Evolutionary conservation across 176 grass and related monocot species (phyloP).

Genomic region (Microstegium vimineum): DNA sequence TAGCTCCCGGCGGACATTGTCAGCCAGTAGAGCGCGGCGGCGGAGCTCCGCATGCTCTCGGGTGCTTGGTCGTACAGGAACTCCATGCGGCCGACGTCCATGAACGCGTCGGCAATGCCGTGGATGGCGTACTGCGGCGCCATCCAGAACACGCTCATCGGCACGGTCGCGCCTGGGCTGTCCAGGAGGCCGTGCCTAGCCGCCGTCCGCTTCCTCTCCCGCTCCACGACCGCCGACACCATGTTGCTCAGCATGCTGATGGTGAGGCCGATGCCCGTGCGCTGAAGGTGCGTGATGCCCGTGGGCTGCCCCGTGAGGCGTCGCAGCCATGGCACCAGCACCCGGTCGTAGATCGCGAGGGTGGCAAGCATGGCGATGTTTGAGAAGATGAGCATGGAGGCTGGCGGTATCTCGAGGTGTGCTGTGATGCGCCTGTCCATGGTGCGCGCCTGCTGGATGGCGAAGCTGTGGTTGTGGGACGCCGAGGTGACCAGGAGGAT

Average conservation of each 20-base stretch:
- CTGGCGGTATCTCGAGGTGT: conserved; percentile 61
- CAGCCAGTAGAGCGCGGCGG: conserved; percentile 81
- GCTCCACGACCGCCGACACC: conserved; percentile 31
- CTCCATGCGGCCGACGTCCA: conserved; percentile 84
- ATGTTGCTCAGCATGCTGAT: conserved; percentile 6
- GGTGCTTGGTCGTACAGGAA: conserved; percentile 87
- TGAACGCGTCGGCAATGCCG: conserved; percentile 61
- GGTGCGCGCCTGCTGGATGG: conserved; percentile 68
- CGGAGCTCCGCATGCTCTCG: conserved; percentile 86
- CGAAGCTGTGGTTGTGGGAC: conserved; percentile 68
- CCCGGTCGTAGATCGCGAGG: conserved; percentile 63
- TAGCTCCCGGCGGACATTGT: conserved; percentile 65
- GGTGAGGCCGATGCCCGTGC: conserved; percentile 67
- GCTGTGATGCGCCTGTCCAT: conserved; percentile 63
- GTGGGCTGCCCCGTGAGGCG: conserved; percentile 34
- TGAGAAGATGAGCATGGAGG: conserved; percentile 65
- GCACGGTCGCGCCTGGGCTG: conserved; percentile 21
- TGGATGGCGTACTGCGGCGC: conserved; percentile 60
- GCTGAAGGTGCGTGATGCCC: conserved; percentile 75
- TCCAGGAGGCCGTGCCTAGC: conserved; percentile 51
- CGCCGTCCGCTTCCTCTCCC: conserved; percentile 30
- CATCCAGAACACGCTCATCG: conserved; percentile 64
- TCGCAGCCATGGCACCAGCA: conserved; percentile 42
- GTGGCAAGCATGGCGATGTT: conserved; percentile 47
- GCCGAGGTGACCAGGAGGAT: conserved; percentile 49